These are phyloP conservation scores for Hamigera avellanea DNA, from an alignment of 495 filamentous ascomycete genomes.

Conservation along the genomic window DNA sequence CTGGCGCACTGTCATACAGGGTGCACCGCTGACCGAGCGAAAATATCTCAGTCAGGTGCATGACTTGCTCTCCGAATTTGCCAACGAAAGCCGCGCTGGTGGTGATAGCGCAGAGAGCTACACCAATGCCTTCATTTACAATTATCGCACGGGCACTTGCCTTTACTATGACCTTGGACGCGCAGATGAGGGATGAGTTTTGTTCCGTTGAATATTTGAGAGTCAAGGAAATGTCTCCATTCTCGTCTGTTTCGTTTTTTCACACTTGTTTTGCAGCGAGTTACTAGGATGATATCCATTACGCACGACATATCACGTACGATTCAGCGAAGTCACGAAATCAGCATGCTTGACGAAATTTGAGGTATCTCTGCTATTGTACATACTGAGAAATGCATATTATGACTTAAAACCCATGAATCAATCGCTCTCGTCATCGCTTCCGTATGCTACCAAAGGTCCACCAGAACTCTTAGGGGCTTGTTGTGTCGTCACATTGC, in stretches of 20 bases:
- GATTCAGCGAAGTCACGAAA: slow-evolving; percentile 3
- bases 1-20: slow-evolving; percentile 76
- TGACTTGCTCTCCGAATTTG: slow-evolving; percentile 55
- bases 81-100: slow-evolving; percentile 31
- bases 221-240: neutral
- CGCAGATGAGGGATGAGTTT: slow-evolving; percentile 9
- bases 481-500: slow-evolving; percentile 24
- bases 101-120: slow-evolving; percentile 35
- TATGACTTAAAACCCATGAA: slow-evolving; percentile 2
- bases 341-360: slow-evolving; percentile 4
- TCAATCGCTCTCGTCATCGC: slow-evolving; percentile 69
- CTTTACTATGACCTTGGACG: slow-evolving; percentile 61
- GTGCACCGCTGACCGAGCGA: slow-evolving; percentile 62
- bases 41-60: slow-evolving; percentile 82
- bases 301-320: slow-evolving; percentile 5
- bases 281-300: slow-evolving; percentile 4
- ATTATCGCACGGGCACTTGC: slow-evolving; percentile 64
- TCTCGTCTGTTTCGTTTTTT: neutral
- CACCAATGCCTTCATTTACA: slow-evolving; percentile 69
- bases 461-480: slow-evolving; percentile 32
- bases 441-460: slow-evolving; percentile 80
- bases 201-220: slow-evolving; percentile 6
- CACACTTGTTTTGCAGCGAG: neutral
- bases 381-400: slow-evolving; percentile 15
- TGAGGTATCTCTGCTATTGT: slow-evolving; percentile 31